phyloP scores from a whole-genome alignment of 2,329 filamentous ascomycete species.

The Ascochyta lentis region DNA sequence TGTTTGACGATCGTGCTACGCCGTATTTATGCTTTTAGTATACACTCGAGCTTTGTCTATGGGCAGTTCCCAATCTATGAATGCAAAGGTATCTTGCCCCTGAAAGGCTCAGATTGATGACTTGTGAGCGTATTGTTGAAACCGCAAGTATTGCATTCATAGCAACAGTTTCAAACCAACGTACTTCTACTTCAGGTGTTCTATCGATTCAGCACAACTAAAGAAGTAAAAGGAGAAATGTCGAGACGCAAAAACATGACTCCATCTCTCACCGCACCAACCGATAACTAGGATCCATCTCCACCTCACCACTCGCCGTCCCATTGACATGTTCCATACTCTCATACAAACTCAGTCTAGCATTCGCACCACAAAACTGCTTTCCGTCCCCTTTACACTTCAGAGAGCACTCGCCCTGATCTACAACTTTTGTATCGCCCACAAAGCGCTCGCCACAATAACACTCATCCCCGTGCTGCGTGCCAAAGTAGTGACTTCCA shows the following conservation, averaged over 20 bases:
- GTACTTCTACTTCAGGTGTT: no score
- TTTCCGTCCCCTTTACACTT: slow-evolving; percentile 23
- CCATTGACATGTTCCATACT: slow-evolving; percentile 16
- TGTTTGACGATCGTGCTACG: neutral
- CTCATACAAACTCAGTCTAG: slow-evolving; percentile 48
- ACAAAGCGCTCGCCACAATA: slow-evolving; percentile 25
- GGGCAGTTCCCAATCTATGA: no score
- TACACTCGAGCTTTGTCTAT: no score
- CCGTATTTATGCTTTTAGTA: no score
- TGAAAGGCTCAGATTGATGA: no score
- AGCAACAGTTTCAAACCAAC: no score
- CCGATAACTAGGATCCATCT: slow-evolving; percentile 3
- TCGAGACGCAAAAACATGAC: neutral
- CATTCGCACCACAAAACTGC: slow-evolving; percentile 28
- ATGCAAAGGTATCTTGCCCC: no score
- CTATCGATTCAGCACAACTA: no score
- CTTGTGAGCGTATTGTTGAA: no score
- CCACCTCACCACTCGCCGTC: slow-evolving; percentile 7
- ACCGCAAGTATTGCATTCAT: no score
- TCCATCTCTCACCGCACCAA: neutral
- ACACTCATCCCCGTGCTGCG: slow-evolving; percentile 28
- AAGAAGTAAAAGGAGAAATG: no score
- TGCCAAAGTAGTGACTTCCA: slow-evolving; percentile 22
- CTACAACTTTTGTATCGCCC: slow-evolving; percentile 15
- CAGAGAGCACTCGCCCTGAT: slow-evolving; percentile 26